These are phyloP conservation scores for Sonneratia alba DNA, from an alignment of 345 rosid genomes.

Conservation along the genomic window DNA sequence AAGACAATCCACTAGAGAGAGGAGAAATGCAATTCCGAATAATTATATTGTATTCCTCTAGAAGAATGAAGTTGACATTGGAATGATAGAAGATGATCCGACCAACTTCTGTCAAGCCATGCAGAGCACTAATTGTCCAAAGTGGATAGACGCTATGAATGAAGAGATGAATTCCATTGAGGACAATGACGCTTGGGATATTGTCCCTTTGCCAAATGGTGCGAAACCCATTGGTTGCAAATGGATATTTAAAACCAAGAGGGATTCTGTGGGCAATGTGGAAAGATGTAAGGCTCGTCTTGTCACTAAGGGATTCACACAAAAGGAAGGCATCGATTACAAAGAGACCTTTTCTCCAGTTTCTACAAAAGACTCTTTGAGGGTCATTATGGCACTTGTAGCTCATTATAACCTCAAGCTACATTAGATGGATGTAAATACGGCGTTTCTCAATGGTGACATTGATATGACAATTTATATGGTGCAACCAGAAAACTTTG, in stretches of 20 bases:
- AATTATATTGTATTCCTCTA: constrained; percentile 13
- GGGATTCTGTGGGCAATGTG: not conserved
- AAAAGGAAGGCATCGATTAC: not conserved
- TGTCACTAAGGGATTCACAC: constrained; percentile 1
- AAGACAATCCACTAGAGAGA: constrained; percentile 3
- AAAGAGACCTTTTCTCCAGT: constrained; percentile 2
- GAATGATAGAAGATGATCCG: constrained; percentile 10
- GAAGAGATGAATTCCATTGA: not conserved
- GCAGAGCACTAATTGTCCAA: not conserved
- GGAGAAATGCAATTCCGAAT: not conserved
- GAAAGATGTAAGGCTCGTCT: not conserved
- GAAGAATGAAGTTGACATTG: constrained; percentile 10
- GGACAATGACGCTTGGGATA: not conserved
- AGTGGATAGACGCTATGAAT: constrained; percentile 4
- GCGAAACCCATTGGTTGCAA: constrained; percentile 1
- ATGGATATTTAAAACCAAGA: not conserved
- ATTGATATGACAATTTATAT: constrained; percentile 1
- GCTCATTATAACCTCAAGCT: constrained; percentile 1
- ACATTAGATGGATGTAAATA: constrained; percentile 2
- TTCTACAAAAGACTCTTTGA: constrained; percentile 1
- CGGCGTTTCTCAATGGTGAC: constrained; percentile 2
- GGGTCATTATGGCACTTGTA: not conserved
- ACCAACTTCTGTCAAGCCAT: constrained; percentile 8
- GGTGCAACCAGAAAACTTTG: not conserved
- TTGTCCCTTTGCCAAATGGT: not conserved